phyloP scores from a whole-genome alignment of 768 basidiomycete genomes.

The Collybia sordida region DNA sequence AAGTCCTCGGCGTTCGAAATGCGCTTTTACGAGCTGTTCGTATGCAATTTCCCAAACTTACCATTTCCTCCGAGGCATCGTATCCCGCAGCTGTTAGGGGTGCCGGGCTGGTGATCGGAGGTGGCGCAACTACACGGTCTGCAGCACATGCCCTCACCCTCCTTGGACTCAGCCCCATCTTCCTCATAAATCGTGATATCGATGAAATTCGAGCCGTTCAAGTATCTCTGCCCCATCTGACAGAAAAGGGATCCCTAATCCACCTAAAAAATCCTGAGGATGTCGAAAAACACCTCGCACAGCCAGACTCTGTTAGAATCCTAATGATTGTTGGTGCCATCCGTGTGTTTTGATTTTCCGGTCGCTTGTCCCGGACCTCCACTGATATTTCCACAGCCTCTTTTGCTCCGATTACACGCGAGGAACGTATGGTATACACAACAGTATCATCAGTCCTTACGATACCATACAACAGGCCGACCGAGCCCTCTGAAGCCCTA shows the following conservation, averaged over 20 bases:
- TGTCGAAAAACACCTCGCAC: slow-evolving; percentile 26
- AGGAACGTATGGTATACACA: slow-evolving; percentile 32
- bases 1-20: slow-evolving; percentile 34
- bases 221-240: slow-evolving; percentile 21
- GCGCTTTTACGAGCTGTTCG: slow-evolving; percentile 26
- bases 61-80: slow-evolving; percentile 19
- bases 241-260: slow-evolving; percentile 15
- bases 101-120: slow-evolving; percentile 35
- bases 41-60: slow-evolving; percentile 18
- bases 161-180: slow-evolving; percentile 59
- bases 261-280: slow-evolving; percentile 28
- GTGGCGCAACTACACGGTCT: slow-evolving; percentile 37
- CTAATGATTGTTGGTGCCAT: slow-evolving; percentile 36
- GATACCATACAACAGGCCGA: slow-evolving; percentile 24
- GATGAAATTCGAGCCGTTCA: slow-evolving; percentile 29
- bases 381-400: slow-evolving; percentile 13
- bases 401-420: slow-evolving; percentile 23
- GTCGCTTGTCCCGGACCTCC: background rate
- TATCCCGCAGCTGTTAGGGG: slow-evolving; percentile 11
- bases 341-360: slow-evolving; percentile 20
- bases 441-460: slow-evolving; percentile 28
- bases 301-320: slow-evolving; percentile 18
- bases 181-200: slow-evolving; percentile 28
- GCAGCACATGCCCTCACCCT: slow-evolving; percentile 37
- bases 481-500: slow-evolving; percentile 10